Conservation (phyloP, 768 basidiomycete genomes). For the Holtermanniella nyarrowii region DNA sequence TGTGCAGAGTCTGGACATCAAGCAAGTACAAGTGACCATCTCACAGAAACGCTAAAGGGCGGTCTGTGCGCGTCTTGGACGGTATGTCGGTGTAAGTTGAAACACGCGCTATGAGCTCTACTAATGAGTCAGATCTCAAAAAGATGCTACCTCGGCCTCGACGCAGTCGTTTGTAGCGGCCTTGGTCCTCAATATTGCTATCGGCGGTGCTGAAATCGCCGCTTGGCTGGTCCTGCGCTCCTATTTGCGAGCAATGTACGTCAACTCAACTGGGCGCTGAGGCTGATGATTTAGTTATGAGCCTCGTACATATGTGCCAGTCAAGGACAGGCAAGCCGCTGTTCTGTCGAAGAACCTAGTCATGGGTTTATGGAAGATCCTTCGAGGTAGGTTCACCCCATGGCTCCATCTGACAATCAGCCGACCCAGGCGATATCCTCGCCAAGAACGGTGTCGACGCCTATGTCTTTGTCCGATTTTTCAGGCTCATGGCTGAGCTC, state of each 20-base stretch:
- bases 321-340: conserved; percentile 44
- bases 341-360: conserved; percentile 18
- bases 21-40: too few species aligned
- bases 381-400: conserved; percentile 10
- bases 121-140: too few species aligned
- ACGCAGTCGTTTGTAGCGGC: conserved; percentile 73
- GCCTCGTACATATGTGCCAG: conserved; percentile 63
- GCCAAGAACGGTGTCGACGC: conserved; percentile 51
- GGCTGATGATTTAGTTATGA: conserved; percentile 42
- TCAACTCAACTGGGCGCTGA: neutral
- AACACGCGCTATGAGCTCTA: too few species aligned
- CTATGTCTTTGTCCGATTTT: conserved; percentile 85
- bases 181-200: conserved; percentile 63
- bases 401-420: conserved; percentile 49
- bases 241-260: conserved; percentile 75
- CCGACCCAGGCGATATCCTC: conserved; percentile 42
- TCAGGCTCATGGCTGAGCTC: conserved; percentile 68
- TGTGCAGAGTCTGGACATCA: too few species aligned
- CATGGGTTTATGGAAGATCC: conserved; percentile 26
- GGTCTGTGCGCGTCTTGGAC: too few species aligned
- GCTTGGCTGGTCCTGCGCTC: conserved; percentile 74
- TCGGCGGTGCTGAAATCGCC: conserved; percentile 50
- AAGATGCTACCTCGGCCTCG: conserved; percentile 46
- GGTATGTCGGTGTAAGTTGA: neutral
- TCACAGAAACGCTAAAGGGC: too few species aligned